A percentile compares a stretch with the other conserved stretches of the same genome.
phyloP scores from a whole-genome alignment of 1,284 basidiomycete genomes.

The Ceratobasidium sp. region DNA sequence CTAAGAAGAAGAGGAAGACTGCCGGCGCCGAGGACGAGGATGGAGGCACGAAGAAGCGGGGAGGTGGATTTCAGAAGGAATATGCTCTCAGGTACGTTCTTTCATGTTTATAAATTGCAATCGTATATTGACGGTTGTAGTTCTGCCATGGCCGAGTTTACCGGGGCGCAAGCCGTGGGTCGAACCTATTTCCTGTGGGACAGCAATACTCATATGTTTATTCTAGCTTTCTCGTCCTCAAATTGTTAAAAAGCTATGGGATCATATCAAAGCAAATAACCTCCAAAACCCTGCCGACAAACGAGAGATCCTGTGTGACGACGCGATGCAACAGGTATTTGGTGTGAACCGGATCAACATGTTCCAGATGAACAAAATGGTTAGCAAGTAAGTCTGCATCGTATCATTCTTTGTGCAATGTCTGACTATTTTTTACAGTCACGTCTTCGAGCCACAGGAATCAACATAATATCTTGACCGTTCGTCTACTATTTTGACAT shows the following conservation, averaged over 20 bases:
- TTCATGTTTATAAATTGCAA: constrained; percentile 27
- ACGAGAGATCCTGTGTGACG: constrained; percentile 85
- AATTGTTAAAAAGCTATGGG: constrained; percentile 88
- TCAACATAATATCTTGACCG: background rate
- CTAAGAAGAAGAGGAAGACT: constrained; percentile 52
- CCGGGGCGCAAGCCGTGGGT: constrained; percentile 8
- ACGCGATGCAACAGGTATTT: constrained; percentile 69
- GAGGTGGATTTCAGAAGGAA: constrained; percentile 79
- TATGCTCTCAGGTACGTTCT: constrained; percentile 74
- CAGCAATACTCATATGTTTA: constrained; percentile 62
- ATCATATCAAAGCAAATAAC: constrained; percentile 81
- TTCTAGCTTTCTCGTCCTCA: constrained; percentile 84
- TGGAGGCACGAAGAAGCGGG: constrained; percentile 61
- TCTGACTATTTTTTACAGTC: background rate
- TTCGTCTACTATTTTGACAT: background rate
- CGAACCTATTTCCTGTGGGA: constrained; percentile 12
- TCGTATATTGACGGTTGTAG: constrained; percentile 33
- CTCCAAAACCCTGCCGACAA: constrained; percentile 85
- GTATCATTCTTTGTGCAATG: too few species aligned
- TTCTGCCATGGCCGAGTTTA: constrained; percentile 41
- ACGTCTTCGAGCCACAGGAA: constrained; percentile 13
- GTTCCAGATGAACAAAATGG: constrained; percentile 88
- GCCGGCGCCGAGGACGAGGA: constrained; percentile 50
- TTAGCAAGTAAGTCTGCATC: constrained; percentile 74
- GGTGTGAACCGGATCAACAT: constrained; percentile 77